phyloP scores from a whole-genome alignment of 768 basidiomycete species.

The Crucibulum laeve region DNA sequence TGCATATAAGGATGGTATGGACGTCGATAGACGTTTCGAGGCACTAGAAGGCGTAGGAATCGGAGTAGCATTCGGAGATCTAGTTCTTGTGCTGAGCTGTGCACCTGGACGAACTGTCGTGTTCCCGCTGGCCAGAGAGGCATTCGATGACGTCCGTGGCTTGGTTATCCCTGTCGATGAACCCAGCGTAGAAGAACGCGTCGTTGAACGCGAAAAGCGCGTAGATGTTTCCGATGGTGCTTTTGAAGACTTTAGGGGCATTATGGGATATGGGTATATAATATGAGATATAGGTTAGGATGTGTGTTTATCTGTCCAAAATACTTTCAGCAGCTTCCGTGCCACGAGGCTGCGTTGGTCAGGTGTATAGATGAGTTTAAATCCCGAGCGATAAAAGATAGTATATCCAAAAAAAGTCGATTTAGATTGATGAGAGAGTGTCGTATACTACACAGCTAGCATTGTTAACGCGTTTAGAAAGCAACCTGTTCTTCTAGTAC shows the following conservation, averaged over 20 bases:
- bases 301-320: too few species aligned
- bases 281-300: too few species aligned
- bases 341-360: too few species aligned
- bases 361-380: too few species aligned
- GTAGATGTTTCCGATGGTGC: constrained; percentile 52
- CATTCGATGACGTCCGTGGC: constrained; percentile 50
- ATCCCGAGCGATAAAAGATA: too few species aligned
- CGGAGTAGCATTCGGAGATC: constrained; percentile 51
- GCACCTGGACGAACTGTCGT: constrained; percentile 40
- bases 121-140: constrained; percentile 42
- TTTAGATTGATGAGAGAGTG: too few species aligned
- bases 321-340: too few species aligned
- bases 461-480: too few species aligned
- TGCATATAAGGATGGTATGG: constrained; percentile 32
- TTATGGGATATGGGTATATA: constrained; percentile 6
- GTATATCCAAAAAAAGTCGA: too few species aligned
- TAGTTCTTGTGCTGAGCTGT: constrained; percentile 20
- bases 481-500: too few species aligned
- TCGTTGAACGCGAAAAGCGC: constrained; percentile 42
- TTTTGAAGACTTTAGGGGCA: constrained; percentile 21
- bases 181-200: constrained; percentile 37
- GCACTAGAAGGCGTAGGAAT: constrained; percentile 27
- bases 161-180: constrained; percentile 34
- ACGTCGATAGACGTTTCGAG: constrained; percentile 31
- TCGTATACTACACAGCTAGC: too few species aligned